Percentiles rank a stretch among this genome's conserved stretches.
Evolutionary conservation across 305 asterid genomes (phyloP).

Genomic region (Withania somnifera): DNA sequence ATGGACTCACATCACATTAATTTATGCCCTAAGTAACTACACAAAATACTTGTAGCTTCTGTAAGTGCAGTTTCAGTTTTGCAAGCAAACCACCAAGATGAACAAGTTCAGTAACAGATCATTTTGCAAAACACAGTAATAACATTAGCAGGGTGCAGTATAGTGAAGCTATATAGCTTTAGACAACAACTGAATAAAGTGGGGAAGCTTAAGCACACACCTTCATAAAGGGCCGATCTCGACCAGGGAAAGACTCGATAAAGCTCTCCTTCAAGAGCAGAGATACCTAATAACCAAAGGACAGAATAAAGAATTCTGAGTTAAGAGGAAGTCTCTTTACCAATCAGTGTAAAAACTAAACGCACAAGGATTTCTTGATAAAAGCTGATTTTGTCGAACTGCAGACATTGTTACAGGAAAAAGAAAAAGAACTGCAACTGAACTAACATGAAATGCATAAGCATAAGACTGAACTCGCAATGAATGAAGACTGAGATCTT

Average conservation of each 20-base stretch:
- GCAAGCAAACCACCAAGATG: neutral
- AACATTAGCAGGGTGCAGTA: neutral
- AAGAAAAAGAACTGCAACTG: neutral
- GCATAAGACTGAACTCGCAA: neutral
- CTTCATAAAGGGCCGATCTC: conserved; percentile 97
- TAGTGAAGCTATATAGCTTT: neutral
- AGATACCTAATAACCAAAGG: conserved; percentile 47
- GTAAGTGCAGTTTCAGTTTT: neutral
- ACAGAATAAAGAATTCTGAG: neutral
- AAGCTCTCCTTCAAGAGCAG: conserved; percentile 93
- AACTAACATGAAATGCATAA: neutral
- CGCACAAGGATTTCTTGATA: neutral
- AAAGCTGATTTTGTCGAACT: neutral
- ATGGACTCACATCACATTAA: neutral
- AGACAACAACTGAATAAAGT: neutral
- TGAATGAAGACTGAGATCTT: neutral
- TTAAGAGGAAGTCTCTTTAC: neutral
- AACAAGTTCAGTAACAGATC: neutral
- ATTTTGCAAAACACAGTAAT: neutral
- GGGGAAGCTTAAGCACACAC: conserved; percentile 18
- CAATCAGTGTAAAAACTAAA: neutral
- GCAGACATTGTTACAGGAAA: neutral
- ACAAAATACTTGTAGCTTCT: neutral
- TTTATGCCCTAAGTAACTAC: neutral
- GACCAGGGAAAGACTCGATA: conserved; percentile 83